Conservation (phyloP, 331 rosid genomes). For the Acacia concinna region DNA sequence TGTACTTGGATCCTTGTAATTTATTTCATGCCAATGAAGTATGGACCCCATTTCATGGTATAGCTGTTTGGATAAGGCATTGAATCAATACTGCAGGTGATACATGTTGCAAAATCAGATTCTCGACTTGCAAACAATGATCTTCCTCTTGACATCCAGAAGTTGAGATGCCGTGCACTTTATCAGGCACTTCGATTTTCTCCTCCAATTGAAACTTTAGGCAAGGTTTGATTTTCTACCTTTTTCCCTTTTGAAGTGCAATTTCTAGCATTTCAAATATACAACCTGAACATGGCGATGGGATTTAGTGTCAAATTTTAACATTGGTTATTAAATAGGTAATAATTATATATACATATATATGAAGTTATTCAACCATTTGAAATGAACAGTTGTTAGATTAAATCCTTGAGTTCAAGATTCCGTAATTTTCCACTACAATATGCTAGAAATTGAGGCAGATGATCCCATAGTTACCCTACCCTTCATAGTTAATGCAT, state of each 20-base stretch:
- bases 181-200: constrained; percentile 84
- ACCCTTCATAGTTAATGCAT: constrained; percentile 52
- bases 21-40: not conserved
- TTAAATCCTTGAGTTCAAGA: constrained; percentile 25
- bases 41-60: not conserved
- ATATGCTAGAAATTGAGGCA: constrained; percentile 41
- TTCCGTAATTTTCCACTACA: constrained; percentile 23
- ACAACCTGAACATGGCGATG: constrained; percentile 7
- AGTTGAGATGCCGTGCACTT: constrained; percentile 90
- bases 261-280: constrained; percentile 6
- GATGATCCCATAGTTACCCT: constrained; percentile 37
- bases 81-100: constrained; percentile 59
- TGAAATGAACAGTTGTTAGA: constrained; percentile 18
- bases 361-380: constrained; percentile 16
- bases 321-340: constrained; percentile 24
- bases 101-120: constrained; percentile 90
- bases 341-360: not conserved
- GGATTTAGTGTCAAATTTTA: constrained; percentile 18
- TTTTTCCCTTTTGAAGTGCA: not conserved
- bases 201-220: constrained; percentile 76
- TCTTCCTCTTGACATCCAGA: constrained; percentile 81
- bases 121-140: constrained; percentile 93
- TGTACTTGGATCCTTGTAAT: constrained; percentile 27
- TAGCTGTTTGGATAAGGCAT: constrained; percentile 17
- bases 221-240: constrained; percentile 62